Evolutionary conservation across 2,329 filamentous ascomycete genomes (phyloP).

Genomic region (Grosmannia serpens): DNA sequence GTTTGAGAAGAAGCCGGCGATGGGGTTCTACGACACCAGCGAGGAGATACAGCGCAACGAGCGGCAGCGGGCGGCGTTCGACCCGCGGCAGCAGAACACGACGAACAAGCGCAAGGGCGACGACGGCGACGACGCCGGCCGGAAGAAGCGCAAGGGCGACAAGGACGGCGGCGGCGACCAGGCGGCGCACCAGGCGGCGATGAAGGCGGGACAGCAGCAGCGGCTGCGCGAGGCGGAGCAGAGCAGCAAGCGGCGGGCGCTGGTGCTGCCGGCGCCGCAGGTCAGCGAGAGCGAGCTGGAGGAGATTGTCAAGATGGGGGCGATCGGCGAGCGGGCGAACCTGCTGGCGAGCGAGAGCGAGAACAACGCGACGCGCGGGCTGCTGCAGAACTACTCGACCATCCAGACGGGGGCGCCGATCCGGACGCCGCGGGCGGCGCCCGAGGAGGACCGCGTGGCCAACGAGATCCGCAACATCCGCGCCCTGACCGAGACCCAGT

Average conservation of each 20-base stretch:
- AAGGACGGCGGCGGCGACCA: slow-evolving; percentile 51
- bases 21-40: slow-evolving; percentile 85
- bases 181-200: slow-evolving; percentile 71
- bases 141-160: slow-evolving; percentile 76
- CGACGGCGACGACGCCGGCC: slow-evolving; percentile 56
- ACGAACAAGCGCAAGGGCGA: slow-evolving; percentile 87
- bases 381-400: slow-evolving; percentile 77
- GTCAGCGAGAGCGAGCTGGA: slow-evolving; percentile 88
- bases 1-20: slow-evolving; percentile 81
- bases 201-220: slow-evolving; percentile 89
- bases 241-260: slow-evolving; percentile 76
- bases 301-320: slow-evolving; percentile 97
- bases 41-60: slow-evolving; percentile 79
- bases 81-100: slow-evolving; percentile 77
- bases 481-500: slow-evolving; percentile 85
- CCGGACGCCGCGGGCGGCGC: slow-evolving; percentile 79
- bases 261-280: slow-evolving; percentile 82
- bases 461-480: slow-evolving; percentile 94
- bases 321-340: slow-evolving; percentile 80
- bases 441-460: slow-evolving; percentile 88
- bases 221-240: slow-evolving; percentile 93
- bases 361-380: slow-evolving; percentile 71
- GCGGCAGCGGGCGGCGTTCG: slow-evolving; percentile 70
- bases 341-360: slow-evolving; percentile 64
- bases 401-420: slow-evolving; percentile 78